Percentiles rank a stretch among this genome's conserved stretches.
Evolutionary conservation across 2,329 filamentous ascomycete genomes (phyloP).

Genomic region (Pyricularia sp.): DNA sequence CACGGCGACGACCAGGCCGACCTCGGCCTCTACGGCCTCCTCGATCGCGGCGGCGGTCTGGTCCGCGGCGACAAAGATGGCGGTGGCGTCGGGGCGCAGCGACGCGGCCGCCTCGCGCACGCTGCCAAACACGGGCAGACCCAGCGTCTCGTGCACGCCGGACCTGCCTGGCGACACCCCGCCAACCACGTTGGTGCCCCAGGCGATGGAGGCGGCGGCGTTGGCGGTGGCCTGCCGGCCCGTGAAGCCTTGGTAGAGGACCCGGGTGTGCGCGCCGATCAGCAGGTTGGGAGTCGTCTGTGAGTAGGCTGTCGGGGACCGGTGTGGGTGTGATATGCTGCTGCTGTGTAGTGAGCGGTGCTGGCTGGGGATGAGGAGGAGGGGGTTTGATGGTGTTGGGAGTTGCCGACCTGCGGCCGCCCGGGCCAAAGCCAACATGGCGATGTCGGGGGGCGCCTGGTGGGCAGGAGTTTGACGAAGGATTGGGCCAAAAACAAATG

Average conservation of each 20-base stretch:
- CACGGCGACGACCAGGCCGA: conserved; percentile 68
- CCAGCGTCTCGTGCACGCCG: conserved; percentile 54
- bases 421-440: neutral
- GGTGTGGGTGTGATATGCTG: neutral
- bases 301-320: conserved; percentile 12
- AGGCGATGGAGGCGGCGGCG: conserved; percentile 65
- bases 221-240: conserved; percentile 58
- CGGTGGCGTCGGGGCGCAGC: conserved; percentile 65
- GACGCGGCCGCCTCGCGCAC: conserved; percentile 32
- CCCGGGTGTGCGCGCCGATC: conserved; percentile 27
- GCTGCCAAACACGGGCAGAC: conserved; percentile 38
- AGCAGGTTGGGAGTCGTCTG: conserved; percentile 19
- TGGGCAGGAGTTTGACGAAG: too few relatives aligned
- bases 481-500: too few relatives aligned
- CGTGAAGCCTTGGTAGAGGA: conserved; percentile 33
- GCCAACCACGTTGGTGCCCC: conserved; percentile 73
- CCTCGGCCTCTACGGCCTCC: conserved; percentile 71
- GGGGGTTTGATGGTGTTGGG: neutral
- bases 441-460: neutral
- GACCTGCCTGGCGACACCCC: conserved; percentile 64
- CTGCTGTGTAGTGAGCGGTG: neutral
- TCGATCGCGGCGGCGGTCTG: conserved; percentile 65
- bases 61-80: conserved; percentile 71
- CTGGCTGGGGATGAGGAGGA: neutral
- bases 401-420: neutral